These are phyloP conservation scores for Adansonia gregorii DNA, from an alignment of 441 rosid genomes.

Conservation along the genomic window DNA sequence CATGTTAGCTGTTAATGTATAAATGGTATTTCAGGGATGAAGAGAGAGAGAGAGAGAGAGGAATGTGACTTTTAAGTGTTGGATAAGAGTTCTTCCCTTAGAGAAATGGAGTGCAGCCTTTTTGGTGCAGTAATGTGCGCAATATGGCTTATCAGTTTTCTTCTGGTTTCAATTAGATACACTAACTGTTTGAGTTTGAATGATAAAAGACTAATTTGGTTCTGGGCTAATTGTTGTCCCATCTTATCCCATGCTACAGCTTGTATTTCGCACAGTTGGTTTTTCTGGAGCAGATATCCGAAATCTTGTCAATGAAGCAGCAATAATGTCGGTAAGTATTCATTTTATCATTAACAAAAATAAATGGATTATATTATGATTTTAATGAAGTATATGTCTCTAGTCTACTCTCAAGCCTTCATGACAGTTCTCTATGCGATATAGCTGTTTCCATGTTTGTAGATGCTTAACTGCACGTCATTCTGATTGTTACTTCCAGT, in stretches of 20 bases:
- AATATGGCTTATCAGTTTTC: neutral
- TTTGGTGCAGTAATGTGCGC: slow-evolving; percentile 7
- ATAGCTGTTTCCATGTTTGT: neutral
- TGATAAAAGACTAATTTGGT: slow-evolving; percentile 6
- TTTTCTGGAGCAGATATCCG: slow-evolving; percentile 98
- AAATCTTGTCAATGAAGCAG: slow-evolving; percentile 97
- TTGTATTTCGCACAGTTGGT: slow-evolving; percentile 94
- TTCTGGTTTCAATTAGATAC: slow-evolving; percentile 14
- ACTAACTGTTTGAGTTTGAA: slow-evolving; percentile 3
- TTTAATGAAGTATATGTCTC: neutral
- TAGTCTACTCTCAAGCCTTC: slow-evolving; percentile 18
- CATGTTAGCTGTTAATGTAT: neutral
- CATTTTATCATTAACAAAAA: neutral
- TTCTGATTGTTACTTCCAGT: neutral
- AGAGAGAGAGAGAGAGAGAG: neutral
- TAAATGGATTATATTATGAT: neutral
- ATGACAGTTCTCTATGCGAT: neutral
- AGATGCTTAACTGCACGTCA: slow-evolving; percentile 2
- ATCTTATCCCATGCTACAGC: slow-evolving; percentile 52
- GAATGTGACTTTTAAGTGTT: neutral
- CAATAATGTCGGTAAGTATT: slow-evolving; percentile 92
- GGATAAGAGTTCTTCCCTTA: neutral
- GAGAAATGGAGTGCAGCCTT: neutral
- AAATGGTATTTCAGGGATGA: slow-evolving; percentile 3
- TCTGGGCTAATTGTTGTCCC: slow-evolving; percentile 27